Conservation (phyloP, 768 basidiomycete species). For the Fibroporia radiculosa region DNA sequence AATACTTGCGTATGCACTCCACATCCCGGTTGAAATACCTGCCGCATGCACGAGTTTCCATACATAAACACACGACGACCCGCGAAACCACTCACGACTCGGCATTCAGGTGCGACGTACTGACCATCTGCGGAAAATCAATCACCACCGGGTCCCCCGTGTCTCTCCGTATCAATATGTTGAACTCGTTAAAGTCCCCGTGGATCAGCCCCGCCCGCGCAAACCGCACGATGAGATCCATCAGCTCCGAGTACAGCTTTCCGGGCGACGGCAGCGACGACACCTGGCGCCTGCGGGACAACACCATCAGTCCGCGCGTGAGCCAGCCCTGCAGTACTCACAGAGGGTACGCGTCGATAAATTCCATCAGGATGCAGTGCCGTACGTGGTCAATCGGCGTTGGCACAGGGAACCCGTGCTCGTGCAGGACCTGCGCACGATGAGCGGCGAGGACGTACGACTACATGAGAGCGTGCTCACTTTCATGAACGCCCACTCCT, state of each 20-base stretch:
- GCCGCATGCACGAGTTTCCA: not conserved
- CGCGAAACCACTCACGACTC: conserved; percentile 65
- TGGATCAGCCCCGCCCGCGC: conserved; percentile 95
- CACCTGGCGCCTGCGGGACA: conserved; percentile 68
- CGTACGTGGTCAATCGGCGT: conserved; percentile 89
- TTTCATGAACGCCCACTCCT: conserved; percentile 99
- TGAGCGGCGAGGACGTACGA: conserved; percentile 1
- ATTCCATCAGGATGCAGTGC: conserved; percentile 94
- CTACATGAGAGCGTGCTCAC: conserved; percentile 33
- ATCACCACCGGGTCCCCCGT: conserved; percentile 80
- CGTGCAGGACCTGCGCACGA: conserved; percentile 66
- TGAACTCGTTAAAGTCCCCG: conserved; percentile 99
- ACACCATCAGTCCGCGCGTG: not conserved
- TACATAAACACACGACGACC: not conserved
- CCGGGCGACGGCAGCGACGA: conserved; percentile 78
- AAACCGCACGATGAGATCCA: conserved; percentile 95
- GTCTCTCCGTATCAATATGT: conserved; percentile 84
- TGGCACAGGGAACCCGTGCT: conserved; percentile 91
- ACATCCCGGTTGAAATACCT: conserved; percentile 99
- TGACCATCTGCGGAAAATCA: conserved; percentile 99
- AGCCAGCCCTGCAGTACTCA: too few species aligned
- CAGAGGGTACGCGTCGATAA: conserved; percentile 93
- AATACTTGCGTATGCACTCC: conserved; percentile 91
- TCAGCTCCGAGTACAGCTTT: conserved; percentile 81
- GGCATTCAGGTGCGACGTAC: conserved; percentile 92